Base-by-base conservation (phyloP, 495 filamentous ascomycete species). In the Achaetomiella virescens region DNA sequence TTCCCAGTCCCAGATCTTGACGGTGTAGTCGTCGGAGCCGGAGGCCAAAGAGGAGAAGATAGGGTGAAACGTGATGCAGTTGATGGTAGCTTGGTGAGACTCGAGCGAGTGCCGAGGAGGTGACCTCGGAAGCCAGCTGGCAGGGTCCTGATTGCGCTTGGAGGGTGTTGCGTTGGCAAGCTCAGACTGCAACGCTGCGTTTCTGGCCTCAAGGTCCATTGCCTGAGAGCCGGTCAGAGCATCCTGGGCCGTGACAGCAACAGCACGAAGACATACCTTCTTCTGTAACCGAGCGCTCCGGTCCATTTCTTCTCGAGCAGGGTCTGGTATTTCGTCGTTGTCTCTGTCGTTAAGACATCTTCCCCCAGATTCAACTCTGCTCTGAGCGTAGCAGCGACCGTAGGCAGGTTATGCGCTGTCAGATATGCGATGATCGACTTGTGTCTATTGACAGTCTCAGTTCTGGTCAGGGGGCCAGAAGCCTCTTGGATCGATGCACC, bases 1-100 rank as follows among this genome's bases (percentile, higher is more conserved):
- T 59, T 98, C 93, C 89, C 90, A 97, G 64, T 97, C 93, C 93
- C 93, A 97, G 50, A 97, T 89, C 68, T 98, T 97, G 66, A 90
- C 87, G 12, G 83, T 89, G 43, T 79, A 81, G 62, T 90, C 87
- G 61, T 97, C 91, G 35, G 90, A 95, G 17, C 89, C 93, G 1
- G 91, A 92, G 15, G 93, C 93, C 12, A 98, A 75, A 1, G 88
- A 89, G 17, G 91, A 90, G 68, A 95, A 97, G 51, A 92, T 74
- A 0, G 93, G 91, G 69, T 98, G 93, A 71, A 98, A 98, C 6
- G 92, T 91, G 46, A 97, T 82, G 62, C 87, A 91, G 38, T 85
- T 96, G 44, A 98, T 78, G n/a, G 86, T 82, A 18, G 78, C 72
- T 57, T 90, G 83, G 66, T 98, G 93, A 6, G 87, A 91, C 65